Conservation (phyloP, 169 alveolate genomes). For the Cryptosporidium ryanae region DNA sequence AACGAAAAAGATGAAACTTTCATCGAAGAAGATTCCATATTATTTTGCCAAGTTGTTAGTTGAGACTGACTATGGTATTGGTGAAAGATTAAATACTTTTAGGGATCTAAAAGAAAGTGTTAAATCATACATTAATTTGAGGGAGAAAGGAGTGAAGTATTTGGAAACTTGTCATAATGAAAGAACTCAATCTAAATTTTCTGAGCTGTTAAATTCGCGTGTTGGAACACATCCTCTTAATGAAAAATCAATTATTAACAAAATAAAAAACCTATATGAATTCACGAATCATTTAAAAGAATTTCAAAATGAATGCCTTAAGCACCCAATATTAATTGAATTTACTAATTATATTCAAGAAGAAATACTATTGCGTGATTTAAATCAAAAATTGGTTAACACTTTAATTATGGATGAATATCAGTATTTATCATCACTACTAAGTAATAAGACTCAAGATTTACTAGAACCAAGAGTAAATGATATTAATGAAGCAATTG, state of each 20-base stretch:
- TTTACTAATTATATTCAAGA: conserved; percentile 46
- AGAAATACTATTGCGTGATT: conserved; percentile 53
- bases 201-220: neutral
- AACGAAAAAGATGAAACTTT: neutral
- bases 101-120: conserved; percentile 26
- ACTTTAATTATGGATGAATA: conserved; percentile 26
- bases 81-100: conserved; percentile 24
- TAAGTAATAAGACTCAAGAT: neutral
- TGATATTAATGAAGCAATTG: conserved; percentile 25
- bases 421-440: conserved; percentile 2
- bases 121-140: conserved; percentile 5
- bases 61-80: conserved; percentile 27
- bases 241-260: neutral
- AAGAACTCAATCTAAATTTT: conserved; percentile 6
- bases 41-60: conserved; percentile 24
- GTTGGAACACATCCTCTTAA: neutral
- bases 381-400: conserved; percentile 44
- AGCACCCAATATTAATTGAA: conserved; percentile 43
- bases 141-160: conserved; percentile 23
- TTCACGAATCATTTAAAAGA: conserved; percentile 2
- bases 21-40: conserved; percentile 5
- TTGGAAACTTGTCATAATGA: conserved; percentile 20
- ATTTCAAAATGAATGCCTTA: conserved; percentile 10
- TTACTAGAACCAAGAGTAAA: neutral
- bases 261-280: neutral